Base-by-base conservation (phyloP, 2,329 filamentous ascomycete species). In the Curvularia verruculosa region DNA sequence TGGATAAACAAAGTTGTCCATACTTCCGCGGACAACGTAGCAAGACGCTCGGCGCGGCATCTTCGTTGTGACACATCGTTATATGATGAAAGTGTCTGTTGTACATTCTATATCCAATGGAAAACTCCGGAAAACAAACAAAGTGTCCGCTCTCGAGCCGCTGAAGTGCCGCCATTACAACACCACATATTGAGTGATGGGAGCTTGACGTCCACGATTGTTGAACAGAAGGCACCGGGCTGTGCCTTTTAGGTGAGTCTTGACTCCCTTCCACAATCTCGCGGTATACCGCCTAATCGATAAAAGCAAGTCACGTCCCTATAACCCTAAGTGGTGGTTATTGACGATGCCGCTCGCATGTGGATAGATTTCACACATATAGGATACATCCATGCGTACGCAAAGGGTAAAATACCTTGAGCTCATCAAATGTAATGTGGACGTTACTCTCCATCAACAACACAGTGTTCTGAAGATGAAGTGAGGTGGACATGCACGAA, bases 401-500 rank as follows among this genome's bases (percentile, higher is more conserved):
- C 23, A 51, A 24, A 56, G 41, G 36, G 52, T 31, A 50, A 52
- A 45, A 36, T 7, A 8, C 34, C 3, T 6, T 36, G 15, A 29
- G 23, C 52, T 50, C 19, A 40, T 34, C 29, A 18, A 46, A 37
- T 23, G 46, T 13, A 26, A 19, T 44, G 41, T 41, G 45, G 49
- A 34, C 26, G 24, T 28, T 28, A 44, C 36, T 48, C 49, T 44
- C 54, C 49, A 41, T 57, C 43, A 5, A 50, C 49, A 49, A 49
- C 45, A 65, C 43, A 39, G 48, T 31, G 56, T n/a, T 36, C 15
- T 37, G 49, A 54, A 57, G 50, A 61, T 59, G 63, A 62, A 58
- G 60, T 69, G 68, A 68, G 49, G 67, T 67, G 63, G 56, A 52
- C 52, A 47, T 31, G 50, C 54, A 54, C 51, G 64, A 63, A 66